Conservation (phyloP, 306 rosid genomes). For the Betula pendula region DNA sequence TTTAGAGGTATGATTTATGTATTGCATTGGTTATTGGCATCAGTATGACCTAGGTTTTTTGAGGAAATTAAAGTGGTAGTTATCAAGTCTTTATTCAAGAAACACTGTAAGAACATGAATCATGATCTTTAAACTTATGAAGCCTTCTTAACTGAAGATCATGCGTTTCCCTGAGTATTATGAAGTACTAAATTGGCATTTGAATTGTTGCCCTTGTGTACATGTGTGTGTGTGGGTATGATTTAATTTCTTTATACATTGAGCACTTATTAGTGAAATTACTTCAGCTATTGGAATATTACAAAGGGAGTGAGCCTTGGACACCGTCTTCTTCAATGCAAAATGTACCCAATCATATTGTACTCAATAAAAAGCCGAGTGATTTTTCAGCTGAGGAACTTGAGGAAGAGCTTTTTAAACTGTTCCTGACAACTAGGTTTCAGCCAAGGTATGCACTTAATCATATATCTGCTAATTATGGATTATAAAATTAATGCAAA, state of each 20-base stretch:
- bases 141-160: not conserved
- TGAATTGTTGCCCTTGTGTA: not conserved
- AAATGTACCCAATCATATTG: slow-evolving; percentile 11
- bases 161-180: not conserved
- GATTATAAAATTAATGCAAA: not conserved
- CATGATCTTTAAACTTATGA: no score
- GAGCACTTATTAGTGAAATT: slow-evolving; percentile 33
- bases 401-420: slow-evolving; percentile 56
- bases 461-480: slow-evolving; percentile 1
- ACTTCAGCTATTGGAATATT: slow-evolving; percentile 62
- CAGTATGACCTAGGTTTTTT: not conserved
- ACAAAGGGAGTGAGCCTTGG: slow-evolving; percentile 71
- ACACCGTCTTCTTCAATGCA: slow-evolving; percentile 30
- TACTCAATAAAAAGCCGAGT: slow-evolving; percentile 29
- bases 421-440: slow-evolving; percentile 57
- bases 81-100: not conserved
- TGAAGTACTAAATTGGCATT: not conserved
- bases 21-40: no score
- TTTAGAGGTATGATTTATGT: no score
- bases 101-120: not conserved
- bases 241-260: not conserved
- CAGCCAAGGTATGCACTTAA: slow-evolving; percentile 58
- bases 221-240: no score
- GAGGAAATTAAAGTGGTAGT: not conserved
- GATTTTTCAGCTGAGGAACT: slow-evolving; percentile 34